phyloP scores from a whole-genome alignment of 805 yeast genomes.

The Candida taoyuanica region DNA sequence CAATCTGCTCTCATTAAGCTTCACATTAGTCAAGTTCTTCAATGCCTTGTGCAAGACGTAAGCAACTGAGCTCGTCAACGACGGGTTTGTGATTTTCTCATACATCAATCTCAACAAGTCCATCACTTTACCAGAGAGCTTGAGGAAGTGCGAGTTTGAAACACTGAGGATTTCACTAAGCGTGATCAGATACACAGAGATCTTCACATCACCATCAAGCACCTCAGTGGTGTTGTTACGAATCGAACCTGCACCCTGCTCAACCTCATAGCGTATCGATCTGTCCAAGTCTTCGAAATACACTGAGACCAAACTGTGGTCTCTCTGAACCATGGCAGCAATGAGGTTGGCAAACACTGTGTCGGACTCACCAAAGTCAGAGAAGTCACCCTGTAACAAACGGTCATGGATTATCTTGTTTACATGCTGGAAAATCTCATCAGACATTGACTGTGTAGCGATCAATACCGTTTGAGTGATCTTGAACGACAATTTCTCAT shows the following conservation, averaged over 20 bases:
- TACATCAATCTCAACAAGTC: conserved; percentile 31
- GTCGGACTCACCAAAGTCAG: conserved; percentile 47
- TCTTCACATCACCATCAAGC: conserved; percentile 70
- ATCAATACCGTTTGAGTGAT: conserved; percentile 43
- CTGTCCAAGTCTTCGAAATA: conserved; percentile 28
- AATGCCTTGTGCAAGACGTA: conserved; percentile 65
- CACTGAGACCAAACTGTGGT: conserved; percentile 26
- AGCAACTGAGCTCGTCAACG: conserved; percentile 54
- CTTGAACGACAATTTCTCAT: conserved; percentile 33
- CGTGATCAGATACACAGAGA: conserved; percentile 67
- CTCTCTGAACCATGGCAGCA: conserved; percentile 65
- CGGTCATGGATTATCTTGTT: conserved; percentile 34
- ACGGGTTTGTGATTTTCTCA: conserved; percentile 39
- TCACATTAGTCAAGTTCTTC: conserved; percentile 56
- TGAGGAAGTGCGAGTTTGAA: conserved; percentile 49
- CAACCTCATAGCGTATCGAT: conserved; percentile 60
- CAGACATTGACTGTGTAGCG: conserved; percentile 56
- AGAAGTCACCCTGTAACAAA: conserved; percentile 51
- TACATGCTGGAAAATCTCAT: conserved; percentile 44
- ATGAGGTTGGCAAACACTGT: conserved; percentile 68
- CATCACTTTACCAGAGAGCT: conserved; percentile 40
- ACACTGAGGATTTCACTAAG: conserved; percentile 68
- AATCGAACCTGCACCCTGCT: conserved; percentile 74
- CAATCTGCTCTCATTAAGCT: conserved; percentile 50
- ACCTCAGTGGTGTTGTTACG: conserved; percentile 60